Conservation (phyloP, 2,329 filamentous ascomycete genomes). For the Coniochaeta sp. region DNA sequence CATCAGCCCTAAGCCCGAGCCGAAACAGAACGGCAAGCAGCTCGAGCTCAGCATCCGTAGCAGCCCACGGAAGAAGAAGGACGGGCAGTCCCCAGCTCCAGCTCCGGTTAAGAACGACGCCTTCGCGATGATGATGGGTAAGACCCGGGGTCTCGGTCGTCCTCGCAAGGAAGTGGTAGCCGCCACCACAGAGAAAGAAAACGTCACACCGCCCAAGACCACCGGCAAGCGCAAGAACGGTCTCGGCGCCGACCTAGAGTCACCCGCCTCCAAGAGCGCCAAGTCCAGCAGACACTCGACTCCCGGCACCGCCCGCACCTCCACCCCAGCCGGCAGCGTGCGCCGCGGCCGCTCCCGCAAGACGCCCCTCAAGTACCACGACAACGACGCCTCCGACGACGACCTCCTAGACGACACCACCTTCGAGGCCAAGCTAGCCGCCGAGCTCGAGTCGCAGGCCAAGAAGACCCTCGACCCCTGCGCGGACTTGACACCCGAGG, state of each 20-base stretch:
- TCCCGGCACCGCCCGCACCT: constrained; percentile 41
- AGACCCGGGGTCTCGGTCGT: constrained; percentile 5
- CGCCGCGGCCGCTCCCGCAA: constrained; percentile 43
- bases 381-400: constrained; percentile 53
- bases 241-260: constrained; percentile 18
- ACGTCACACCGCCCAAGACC: constrained; percentile 12
- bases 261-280: constrained; percentile 53
- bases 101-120: constrained; percentile 30
- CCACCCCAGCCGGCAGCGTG: constrained; percentile 52
- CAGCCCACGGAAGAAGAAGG: constrained; percentile 19
- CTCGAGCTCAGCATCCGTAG: constrained; percentile 27
- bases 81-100: constrained; percentile 19
- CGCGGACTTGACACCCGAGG: constrained; percentile 42
- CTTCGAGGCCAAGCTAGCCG: constrained; percentile 72
- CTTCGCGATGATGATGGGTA: constrained; percentile 47
- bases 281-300: constrained; percentile 73
- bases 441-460: constrained; percentile 61
- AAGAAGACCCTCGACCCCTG: constrained; percentile 31
- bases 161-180: constrained; percentile 10
- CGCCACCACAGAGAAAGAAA: constrained; percentile 21
- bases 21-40: constrained; percentile 10
- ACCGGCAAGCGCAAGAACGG: constrained; percentile 28
- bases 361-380: constrained; percentile 38
- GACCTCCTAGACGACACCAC: constrained; percentile 69
- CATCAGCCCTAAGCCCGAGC: constrained; percentile 20